Evolutionary conservation across 2,329 filamentous ascomycete genomes (phyloP).

Genomic region (Pseudogymnoascus sp.): DNA sequence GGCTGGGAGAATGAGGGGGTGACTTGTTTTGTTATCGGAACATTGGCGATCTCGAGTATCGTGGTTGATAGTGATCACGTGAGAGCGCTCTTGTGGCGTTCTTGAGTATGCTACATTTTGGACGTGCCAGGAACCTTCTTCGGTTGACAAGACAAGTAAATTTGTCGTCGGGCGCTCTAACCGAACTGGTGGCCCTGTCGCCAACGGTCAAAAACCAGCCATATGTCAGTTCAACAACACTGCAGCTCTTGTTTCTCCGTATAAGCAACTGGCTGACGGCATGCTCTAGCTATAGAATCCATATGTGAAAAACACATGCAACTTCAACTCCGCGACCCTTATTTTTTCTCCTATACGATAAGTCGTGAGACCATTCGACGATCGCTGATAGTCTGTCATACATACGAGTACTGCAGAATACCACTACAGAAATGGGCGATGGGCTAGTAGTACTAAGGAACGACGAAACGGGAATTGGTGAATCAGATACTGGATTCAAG

Average conservation of each 20-base stretch:
- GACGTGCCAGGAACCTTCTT: neutral
- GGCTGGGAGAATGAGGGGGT: conserved; percentile 3
- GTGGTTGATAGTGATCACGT: neutral
- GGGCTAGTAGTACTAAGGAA: neutral
- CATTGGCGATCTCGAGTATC: conserved; percentile 6
- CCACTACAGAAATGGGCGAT: neutral
- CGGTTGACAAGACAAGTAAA: neutral
- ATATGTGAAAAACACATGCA: neutral
- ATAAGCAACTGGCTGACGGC: neutral
- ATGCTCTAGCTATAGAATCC: neutral
- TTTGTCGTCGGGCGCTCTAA: neutral
- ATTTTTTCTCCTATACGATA: neutral
- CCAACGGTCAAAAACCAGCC: neutral
- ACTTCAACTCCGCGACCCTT: neutral
- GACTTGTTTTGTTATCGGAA: conserved; percentile 5
- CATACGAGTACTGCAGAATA: neutral
- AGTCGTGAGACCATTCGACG: neutral
- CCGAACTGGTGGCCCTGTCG: neutral
- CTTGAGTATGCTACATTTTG: neutral
- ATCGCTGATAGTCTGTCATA: neutral
- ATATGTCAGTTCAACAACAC: neutral
- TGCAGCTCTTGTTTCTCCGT: neutral
- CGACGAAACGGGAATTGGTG: neutral
- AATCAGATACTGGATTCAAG: neutral
- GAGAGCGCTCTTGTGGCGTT: neutral